phyloP scores from a whole-genome alignment of 176 grass and related monocot genomes.

The Ampelocalamus luodianensis region DNA sequence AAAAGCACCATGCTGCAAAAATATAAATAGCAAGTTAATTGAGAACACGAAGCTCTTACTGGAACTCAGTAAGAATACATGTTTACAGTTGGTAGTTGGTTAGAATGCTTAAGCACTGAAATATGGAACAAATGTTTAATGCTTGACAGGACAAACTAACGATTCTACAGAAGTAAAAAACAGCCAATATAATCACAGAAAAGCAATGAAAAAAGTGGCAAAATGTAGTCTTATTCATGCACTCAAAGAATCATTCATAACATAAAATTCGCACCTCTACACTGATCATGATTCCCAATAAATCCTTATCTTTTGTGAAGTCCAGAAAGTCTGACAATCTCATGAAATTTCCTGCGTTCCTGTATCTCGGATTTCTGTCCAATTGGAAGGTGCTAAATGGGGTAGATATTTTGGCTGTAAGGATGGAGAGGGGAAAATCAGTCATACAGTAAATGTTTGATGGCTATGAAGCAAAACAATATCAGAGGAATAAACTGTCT shows the following conservation, averaged over 20 bases:
- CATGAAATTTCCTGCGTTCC: constrained; percentile 75
- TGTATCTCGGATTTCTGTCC: constrained; percentile 80
- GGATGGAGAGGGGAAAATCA: constrained; percentile 31
- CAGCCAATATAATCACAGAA: background rate
- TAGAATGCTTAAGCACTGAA: constrained; percentile 15
- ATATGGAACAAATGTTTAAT: background rate
- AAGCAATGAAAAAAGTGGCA: constrained; percentile 4
- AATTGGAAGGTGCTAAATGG: constrained; percentile 35
- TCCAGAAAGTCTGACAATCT: constrained; percentile 82
- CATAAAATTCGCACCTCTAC: constrained; percentile 72
- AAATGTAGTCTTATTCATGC: background rate
- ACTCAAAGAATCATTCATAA: background rate
- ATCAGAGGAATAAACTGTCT: background rate
- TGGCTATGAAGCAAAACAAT: background rate
- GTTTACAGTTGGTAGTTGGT: background rate
- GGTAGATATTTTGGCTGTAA: constrained; percentile 73
- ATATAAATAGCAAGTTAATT: constrained; percentile 29
- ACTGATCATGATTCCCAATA: constrained; percentile 79
- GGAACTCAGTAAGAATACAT: background rate
- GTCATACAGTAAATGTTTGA: constrained; percentile 1
- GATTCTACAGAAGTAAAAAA: constrained; percentile 19
- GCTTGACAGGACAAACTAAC: constrained; percentile 10
- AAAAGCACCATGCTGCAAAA: constrained; percentile 83
- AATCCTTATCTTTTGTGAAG: constrained; percentile 74
- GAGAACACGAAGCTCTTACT: background rate